A percentile compares a stretch with the other conserved stretches of the same genome.
Conservation (phyloP, 2,329 filamentous ascomycete species). For the Sclerotinia borealis region DNA sequence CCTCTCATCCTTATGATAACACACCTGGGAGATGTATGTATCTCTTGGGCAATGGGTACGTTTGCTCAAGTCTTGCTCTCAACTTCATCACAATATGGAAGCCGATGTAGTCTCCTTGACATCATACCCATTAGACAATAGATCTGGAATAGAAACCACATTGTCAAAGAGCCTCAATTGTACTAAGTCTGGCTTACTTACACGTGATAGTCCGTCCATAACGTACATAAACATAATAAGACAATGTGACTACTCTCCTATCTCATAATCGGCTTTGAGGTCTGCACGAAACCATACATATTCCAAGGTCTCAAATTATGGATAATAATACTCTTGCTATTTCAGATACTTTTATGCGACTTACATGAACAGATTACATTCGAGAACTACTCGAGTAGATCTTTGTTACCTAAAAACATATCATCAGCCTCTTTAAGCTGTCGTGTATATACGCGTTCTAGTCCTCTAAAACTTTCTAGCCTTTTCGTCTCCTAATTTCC, state of each 20-base stretch:
- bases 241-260: background rate
- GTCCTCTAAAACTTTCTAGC: background rate
- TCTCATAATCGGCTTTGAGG: background rate
- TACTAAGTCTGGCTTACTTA: background rate
- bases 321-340: background rate
- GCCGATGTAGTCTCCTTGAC: background rate
- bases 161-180: background rate
- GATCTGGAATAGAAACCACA: background rate
- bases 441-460: background rate
- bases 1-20: background rate
- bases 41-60: background rate
- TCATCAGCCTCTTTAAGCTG: background rate
- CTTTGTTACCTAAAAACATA: background rate
- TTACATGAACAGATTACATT: background rate
- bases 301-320: background rate
- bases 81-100: background rate
- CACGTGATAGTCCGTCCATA: background rate
- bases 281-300: background rate
- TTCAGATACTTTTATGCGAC: background rate
- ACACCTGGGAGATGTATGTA: background rate
- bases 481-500: background rate
- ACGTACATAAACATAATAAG: background rate
- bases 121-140: background rate
- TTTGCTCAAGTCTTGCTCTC: background rate
- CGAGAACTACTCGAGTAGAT: background rate